These are phyloP conservation scores for Naegleria lovaniensis DNA, from an alignment of 208 protist species.

Conservation along the genomic window DNA sequence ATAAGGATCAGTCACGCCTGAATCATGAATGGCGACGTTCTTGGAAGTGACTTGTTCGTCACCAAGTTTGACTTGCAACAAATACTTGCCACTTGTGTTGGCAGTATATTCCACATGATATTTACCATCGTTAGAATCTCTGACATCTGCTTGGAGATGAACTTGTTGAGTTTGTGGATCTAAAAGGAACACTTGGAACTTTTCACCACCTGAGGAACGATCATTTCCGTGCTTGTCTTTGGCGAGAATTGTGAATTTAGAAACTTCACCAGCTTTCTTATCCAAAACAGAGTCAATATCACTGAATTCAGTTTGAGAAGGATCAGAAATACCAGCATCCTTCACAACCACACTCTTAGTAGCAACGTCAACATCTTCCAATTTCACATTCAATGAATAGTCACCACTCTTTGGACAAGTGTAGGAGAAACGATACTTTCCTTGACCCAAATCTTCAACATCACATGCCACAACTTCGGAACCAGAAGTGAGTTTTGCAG, in stretches of 20 bases:
- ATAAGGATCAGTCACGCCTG: neutral
- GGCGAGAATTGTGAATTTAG: neutral
- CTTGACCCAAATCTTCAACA: neutral
- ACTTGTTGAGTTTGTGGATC: neutral
- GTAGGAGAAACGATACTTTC: neutral
- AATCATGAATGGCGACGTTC: neutral
- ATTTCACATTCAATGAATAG: neutral
- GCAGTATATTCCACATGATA: neutral
- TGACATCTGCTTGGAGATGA: neutral
- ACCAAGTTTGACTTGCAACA: neutral
- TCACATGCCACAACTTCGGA: neutral
- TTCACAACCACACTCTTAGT: neutral
- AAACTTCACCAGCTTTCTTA: neutral
- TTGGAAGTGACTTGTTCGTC: neutral
- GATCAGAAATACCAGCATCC: slow-evolving; percentile 28
- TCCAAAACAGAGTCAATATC: neutral
- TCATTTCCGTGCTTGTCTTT: slow-evolving; percentile 17
- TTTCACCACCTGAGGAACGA: slow-evolving; percentile 25
- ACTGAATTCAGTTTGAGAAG: neutral
- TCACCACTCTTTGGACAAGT: slow-evolving; percentile 7
- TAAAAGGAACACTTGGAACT: neutral
- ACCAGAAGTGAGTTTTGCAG: neutral
- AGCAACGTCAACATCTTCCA: neutral
- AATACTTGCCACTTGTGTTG: neutral
- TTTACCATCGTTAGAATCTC: neutral